A percentile compares a stretch with the other conserved stretches of the same genome.
phyloP scores from a whole-genome alignment of 2,329 filamentous ascomycete species.

The Microdochium trichocladiopsis region DNA sequence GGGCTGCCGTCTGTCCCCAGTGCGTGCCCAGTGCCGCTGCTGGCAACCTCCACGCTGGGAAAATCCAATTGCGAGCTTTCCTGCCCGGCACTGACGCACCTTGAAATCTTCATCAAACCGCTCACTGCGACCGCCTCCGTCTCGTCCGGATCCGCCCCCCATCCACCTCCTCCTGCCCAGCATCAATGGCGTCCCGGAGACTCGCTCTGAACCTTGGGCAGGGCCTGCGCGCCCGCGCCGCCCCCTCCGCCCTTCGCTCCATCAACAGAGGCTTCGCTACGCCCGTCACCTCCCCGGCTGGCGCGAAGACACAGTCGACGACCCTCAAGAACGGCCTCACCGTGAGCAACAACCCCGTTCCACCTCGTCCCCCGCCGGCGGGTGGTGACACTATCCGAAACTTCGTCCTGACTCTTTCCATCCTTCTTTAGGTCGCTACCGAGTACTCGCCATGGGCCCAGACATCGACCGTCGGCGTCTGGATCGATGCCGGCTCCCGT shows the following conservation, averaged over 20 bases:
- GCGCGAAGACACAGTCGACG: slow-evolving; percentile 87
- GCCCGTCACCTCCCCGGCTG: slow-evolving; percentile 55
- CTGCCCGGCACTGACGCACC: slow-evolving; percentile 13
- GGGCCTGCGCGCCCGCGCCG: slow-evolving; percentile 81
- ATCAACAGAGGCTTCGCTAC: slow-evolving; percentile 86
- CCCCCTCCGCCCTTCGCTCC: slow-evolving; percentile 69
- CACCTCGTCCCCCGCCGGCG: neutral
- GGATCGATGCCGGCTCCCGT: slow-evolving; percentile 98
- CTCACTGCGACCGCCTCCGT: slow-evolving; percentile 26
- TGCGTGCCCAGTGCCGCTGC: slow-evolving; percentile 7
- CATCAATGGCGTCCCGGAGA: slow-evolving; percentile 87
- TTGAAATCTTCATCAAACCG: slow-evolving; percentile 40
- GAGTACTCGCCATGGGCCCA: slow-evolving; percentile 98
- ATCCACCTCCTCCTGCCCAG: slow-evolving; percentile 35
- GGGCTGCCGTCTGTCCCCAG: too few species aligned
- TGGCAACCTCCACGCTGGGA: slow-evolving; percentile 20
- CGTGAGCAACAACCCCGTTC: slow-evolving; percentile 43
- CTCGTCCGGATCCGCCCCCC: slow-evolving; percentile 1
- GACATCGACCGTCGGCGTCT: slow-evolving; percentile 96
- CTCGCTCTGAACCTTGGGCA: slow-evolving; percentile 91
- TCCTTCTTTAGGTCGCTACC: slow-evolving; percentile 71
- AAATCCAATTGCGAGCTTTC: slow-evolving; percentile 1
- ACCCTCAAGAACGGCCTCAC: slow-evolving; percentile 97
- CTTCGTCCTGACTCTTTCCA: slow-evolving; percentile 8
- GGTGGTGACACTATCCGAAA: slow-evolving; percentile 1